phyloP scores from a whole-genome alignment of 129 eudicot species.

The Erigeron canadensis region DNA sequence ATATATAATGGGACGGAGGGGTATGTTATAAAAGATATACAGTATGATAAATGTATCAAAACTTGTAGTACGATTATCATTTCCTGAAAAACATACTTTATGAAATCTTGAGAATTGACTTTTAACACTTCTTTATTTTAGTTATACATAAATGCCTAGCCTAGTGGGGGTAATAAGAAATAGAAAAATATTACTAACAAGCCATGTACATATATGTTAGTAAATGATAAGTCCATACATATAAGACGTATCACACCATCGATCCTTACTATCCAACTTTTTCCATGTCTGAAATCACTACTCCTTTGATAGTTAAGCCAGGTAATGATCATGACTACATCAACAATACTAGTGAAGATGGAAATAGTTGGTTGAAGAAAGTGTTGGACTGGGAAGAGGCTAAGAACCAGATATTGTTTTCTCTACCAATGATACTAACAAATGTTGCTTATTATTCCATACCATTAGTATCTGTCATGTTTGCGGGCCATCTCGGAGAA shows the following conservation, averaged over 20 bases:
- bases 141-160: too few relatives aligned
- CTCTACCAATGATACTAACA: slow-evolving; percentile 51
- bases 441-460: slow-evolving; percentile 42
- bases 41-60: too few relatives aligned
- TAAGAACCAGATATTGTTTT: slow-evolving; percentile 36
- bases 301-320: slow-evolving; percentile 16
- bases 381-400: slow-evolving; percentile 43
- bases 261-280: not conserved
- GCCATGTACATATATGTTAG: too few relatives aligned
- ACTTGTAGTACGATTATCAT: too few relatives aligned
- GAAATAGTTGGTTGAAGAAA: slow-evolving; percentile 16
- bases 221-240: not conserved
- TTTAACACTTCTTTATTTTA: too few relatives aligned
- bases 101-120: too few relatives aligned
- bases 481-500: slow-evolving; percentile 53
- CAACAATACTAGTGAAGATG: not conserved
- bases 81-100: too few relatives aligned
- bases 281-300: slow-evolving; percentile 17
- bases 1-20: too few relatives aligned
- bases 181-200: too few relatives aligned
- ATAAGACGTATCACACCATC: not conserved
- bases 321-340: not conserved
- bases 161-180: too few relatives aligned
- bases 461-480: slow-evolving; percentile 49
- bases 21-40: too few relatives aligned